Conservation (phyloP, 2,329 filamentous ascomycete genomes). For the Alternaria postmessia region DNA sequence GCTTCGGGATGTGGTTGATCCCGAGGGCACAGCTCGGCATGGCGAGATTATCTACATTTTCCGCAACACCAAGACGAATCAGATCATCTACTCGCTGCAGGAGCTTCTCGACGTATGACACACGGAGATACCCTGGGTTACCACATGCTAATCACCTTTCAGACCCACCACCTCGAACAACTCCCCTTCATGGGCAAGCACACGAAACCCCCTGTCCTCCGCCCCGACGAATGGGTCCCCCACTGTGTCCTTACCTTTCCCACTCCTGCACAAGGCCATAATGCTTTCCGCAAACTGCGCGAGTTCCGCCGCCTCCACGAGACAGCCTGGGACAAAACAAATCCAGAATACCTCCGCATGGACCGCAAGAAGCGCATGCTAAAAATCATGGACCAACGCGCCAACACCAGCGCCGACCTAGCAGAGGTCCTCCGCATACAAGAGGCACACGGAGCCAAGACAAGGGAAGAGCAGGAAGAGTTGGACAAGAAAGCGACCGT, state of each 20-base stretch:
- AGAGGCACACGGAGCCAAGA: slow-evolving; percentile 45
- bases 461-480: slow-evolving; percentile 26
- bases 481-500: slow-evolving; percentile 23
- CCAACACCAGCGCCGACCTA: slow-evolving; percentile 68
- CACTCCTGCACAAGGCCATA: slow-evolving; percentile 57
- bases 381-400: slow-evolving; percentile 69
- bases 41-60: slow-evolving; percentile 71
- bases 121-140: too few species aligned
- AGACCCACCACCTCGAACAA: slow-evolving; percentile 65
- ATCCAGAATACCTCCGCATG: slow-evolving; percentile 53
- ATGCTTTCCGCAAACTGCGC: slow-evolving; percentile 57
- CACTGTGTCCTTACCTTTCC: slow-evolving; percentile 67
- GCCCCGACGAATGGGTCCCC: slow-evolving; percentile 70
- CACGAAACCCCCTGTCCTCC: slow-evolving; percentile 64
- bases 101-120: slow-evolving; percentile 62
- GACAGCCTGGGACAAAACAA: slow-evolving; percentile 59
- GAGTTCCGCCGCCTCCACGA: slow-evolving; percentile 61
- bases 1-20: slow-evolving; percentile 52
- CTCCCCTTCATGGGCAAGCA: slow-evolving; percentile 71
- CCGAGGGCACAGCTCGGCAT: slow-evolving; percentile 45
- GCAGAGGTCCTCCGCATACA: slow-evolving; percentile 64
- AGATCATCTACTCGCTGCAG: slow-evolving; percentile 69
- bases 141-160: neutral
- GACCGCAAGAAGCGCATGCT: slow-evolving; percentile 61
- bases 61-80: slow-evolving; percentile 67